Evolutionary conservation across 345 rosid species (phyloP).

Genomic region (Ailanthus altissimus): DNA sequence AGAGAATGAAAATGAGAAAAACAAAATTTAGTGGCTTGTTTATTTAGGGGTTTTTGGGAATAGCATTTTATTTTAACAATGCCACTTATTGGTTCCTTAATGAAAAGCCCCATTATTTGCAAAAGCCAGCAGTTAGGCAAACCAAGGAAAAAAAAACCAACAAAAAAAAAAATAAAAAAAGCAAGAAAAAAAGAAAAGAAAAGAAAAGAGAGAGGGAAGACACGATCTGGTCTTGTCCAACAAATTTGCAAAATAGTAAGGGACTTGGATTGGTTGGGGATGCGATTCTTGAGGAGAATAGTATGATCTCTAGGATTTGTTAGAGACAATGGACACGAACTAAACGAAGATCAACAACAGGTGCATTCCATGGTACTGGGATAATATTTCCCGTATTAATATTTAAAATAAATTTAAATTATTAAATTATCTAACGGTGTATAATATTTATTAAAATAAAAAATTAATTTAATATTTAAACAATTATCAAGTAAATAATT

Average conservation of each 20-base stretch:
- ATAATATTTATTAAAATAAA: no score
- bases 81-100: background rate
- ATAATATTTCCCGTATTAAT: no score
- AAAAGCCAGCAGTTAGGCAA: background rate
- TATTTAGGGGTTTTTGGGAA: background rate
- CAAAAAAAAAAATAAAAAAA: no score
- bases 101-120: background rate
- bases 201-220: background rate
- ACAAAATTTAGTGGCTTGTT: background rate
- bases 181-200: background rate
- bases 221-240: background rate
- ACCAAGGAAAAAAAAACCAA: background rate
- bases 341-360: constrained; percentile 49
- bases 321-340: constrained; percentile 60
- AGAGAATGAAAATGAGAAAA: background rate
- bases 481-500: no score
- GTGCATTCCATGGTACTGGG: no score
- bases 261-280: constrained; percentile 29
- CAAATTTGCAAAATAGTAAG: background rate
- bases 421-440: no score
- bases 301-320: constrained; percentile 79
- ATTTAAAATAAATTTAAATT: no score
- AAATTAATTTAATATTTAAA: no score
- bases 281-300: constrained; percentile 82
- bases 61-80: background rate